Conservation (phyloP, 768 basidiomycete species). For the Podaxis sp. region DNA sequence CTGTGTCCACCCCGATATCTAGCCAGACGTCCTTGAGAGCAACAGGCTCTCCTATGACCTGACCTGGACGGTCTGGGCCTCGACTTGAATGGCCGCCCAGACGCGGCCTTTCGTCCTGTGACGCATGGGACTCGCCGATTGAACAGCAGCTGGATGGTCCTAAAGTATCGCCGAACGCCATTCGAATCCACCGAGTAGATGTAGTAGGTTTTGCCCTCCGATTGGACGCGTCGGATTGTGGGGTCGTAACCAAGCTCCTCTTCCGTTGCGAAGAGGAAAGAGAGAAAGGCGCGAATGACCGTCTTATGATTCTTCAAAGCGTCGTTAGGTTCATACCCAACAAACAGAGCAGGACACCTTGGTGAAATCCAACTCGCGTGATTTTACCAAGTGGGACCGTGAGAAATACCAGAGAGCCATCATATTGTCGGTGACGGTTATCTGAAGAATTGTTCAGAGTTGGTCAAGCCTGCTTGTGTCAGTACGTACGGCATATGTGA, state of each 20-base stretch:
- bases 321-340: not conserved
- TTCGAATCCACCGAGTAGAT: not conserved
- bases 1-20: constrained; percentile 10
- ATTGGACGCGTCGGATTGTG: not conserved
- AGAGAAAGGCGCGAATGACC: constrained; percentile 9
- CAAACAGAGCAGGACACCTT: not conserved
- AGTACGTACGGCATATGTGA: not conserved
- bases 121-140: constrained; percentile 5
- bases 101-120: constrained; percentile 17
- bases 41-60: not conserved
- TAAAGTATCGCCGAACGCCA: not conserved
- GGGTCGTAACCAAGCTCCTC: constrained; percentile 13
- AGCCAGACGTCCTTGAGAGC: constrained; percentile 24
- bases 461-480: too few relatives aligned
- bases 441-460: not conserved
- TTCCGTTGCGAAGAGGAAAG: constrained; percentile 1
- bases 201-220: not conserved
- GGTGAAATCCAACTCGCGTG: not conserved
- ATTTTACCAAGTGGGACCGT: constrained; percentile 6
- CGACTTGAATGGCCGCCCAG: constrained; percentile 16
- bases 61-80: not conserved
- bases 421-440: constrained; percentile 1
- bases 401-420: constrained; percentile 10
- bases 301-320: not conserved
- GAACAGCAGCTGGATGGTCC: not conserved